These are phyloP conservation scores for Aspergillus calidoustus DNA, from an alignment of 2,329 filamentous ascomycete species.

Conservation along the genomic window DNA sequence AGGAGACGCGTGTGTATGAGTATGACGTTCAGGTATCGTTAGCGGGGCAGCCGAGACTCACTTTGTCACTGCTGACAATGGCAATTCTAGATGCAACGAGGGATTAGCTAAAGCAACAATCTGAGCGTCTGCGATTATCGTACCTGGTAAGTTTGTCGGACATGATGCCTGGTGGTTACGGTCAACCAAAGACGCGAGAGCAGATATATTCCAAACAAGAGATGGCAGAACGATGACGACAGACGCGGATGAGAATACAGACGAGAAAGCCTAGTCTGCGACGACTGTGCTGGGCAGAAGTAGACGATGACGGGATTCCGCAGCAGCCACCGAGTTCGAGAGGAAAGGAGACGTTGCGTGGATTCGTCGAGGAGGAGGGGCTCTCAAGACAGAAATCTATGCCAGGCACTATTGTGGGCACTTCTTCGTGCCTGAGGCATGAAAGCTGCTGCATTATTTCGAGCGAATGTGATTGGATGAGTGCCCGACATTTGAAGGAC, in stretches of 20 bases:
- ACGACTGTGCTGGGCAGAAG: constrained; percentile 22
- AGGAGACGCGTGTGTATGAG: constrained; percentile 31
- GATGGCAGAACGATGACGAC: constrained; percentile 16
- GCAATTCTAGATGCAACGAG: constrained; percentile 72
- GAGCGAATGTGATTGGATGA: constrained; percentile 25
- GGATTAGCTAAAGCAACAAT: constrained; percentile 20
- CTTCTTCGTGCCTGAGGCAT: constrained; percentile 25
- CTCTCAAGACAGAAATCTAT: constrained; percentile 30
- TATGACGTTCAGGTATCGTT: constrained; percentile 4
- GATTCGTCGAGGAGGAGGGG: constrained; percentile 28
- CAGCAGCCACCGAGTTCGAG: constrained; percentile 23
- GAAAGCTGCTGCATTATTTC: constrained; percentile 23
- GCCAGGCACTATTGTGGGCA: constrained; percentile 31
- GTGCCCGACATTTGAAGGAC: constrained; percentile 8
- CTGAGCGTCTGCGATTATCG: constrained; percentile 33
- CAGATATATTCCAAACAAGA: constrained; percentile 13
- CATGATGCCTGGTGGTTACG: constrained; percentile 61
- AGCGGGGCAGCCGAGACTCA: constrained; percentile 50
- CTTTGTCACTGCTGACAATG: constrained; percentile 98
- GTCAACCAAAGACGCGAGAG: constrained; percentile 9
- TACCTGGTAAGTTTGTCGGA: constrained; percentile 95
- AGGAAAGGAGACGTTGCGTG: constrained; percentile 21
- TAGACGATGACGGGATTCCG: constrained; percentile 23
- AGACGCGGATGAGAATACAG: constrained; percentile 14
- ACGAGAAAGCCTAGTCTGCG: constrained; percentile 20